These are phyloP conservation scores for Beauveria bassiana DNA, from an alignment of 2,329 filamentous ascomycete species.

Conservation along the genomic window DNA sequence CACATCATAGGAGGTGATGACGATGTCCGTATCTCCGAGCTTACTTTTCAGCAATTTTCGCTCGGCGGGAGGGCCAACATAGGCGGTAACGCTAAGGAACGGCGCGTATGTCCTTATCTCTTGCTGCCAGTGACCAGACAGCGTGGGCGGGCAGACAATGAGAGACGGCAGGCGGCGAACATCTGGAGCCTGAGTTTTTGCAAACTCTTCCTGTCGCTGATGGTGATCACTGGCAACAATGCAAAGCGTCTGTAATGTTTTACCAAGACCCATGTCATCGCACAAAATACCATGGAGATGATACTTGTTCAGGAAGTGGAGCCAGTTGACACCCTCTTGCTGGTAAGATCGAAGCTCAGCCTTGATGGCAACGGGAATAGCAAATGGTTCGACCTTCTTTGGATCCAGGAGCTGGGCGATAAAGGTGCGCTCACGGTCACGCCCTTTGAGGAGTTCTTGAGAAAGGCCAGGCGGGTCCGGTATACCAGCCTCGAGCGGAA, in stretches of 20 bases:
- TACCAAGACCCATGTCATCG: conserved; percentile 98
- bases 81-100: conserved; percentile 82
- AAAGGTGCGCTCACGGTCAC: conserved; percentile 91
- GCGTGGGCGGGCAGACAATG: conserved; percentile 90
- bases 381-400: conserved; percentile 91
- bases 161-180: conserved; percentile 76
- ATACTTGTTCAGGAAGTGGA: conserved; percentile 95
- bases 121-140: conserved; percentile 98
- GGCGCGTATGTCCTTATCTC: conserved; percentile 94
- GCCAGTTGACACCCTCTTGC: conserved; percentile 98
- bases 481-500: conserved; percentile 93
- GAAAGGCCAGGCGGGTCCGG: conserved; percentile 92
- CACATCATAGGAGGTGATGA: conserved; percentile 97
- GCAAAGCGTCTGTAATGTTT: conserved; percentile 93
- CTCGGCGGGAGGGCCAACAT: conserved; percentile 82
- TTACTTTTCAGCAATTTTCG: conserved; percentile 61
- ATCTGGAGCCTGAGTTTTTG: conserved; percentile 71
- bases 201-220: conserved; percentile 81
- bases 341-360: conserved; percentile 94
- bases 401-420: conserved; percentile 94
- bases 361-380: conserved; percentile 94
- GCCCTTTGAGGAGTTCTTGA: conserved; percentile 75
- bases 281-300: conserved; percentile 97
- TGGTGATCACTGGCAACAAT: conserved; percentile 98
- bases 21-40: conserved; percentile 76